Percentiles rank a stretch among this genome's conserved stretches.
These are phyloP conservation scores for Prunus kanzakura DNA, from an alignment of 306 rosid species.

Conservation along the genomic window DNA sequence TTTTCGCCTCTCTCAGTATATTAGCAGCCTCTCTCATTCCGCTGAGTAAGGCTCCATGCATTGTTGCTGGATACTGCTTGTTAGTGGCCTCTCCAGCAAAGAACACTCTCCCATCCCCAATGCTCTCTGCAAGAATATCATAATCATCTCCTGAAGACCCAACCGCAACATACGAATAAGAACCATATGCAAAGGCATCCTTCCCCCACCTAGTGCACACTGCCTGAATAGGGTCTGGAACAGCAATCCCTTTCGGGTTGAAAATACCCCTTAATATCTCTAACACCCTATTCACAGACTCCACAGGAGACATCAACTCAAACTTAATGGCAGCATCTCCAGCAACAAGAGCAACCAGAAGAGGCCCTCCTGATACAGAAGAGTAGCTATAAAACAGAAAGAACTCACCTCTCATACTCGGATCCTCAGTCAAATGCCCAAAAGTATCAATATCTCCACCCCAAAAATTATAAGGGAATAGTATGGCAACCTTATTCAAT, in stretches of 20 bases:
- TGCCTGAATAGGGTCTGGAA: constrained; percentile 80
- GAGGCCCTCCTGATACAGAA: constrained; percentile 88
- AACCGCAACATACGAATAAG: constrained; percentile 84
- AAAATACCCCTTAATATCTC: constrained; percentile 63
- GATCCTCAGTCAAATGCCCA: constrained; percentile 81
- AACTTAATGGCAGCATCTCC: constrained; percentile 85
- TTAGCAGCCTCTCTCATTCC: constrained; percentile 98
- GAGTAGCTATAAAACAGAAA: constrained; percentile 86
- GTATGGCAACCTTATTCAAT: constrained; percentile 74
- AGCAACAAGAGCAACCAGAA: constrained; percentile 84
- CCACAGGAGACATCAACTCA: constrained; percentile 84
- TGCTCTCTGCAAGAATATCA: constrained; percentile 71
- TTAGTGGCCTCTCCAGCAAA: constrained; percentile 92
- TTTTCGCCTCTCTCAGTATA: constrained; percentile 66
- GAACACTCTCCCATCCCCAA: constrained; percentile 77
- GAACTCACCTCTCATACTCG: constrained; percentile 88
- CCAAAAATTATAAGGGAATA: constrained; percentile 88
- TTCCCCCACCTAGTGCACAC: constrained; percentile 88
- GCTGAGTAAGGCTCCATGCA: constrained; percentile 92
- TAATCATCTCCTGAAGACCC: constrained; percentile 91
- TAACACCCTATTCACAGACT: constrained; percentile 79
- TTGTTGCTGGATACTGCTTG: constrained; percentile 88
- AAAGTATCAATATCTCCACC: constrained; percentile 88
- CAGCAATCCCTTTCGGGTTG: constrained; percentile 70
- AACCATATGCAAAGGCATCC: constrained; percentile 65